phyloP scores from a whole-genome alignment of 139 green algal species.

The Chlorella sp. region DNA sequence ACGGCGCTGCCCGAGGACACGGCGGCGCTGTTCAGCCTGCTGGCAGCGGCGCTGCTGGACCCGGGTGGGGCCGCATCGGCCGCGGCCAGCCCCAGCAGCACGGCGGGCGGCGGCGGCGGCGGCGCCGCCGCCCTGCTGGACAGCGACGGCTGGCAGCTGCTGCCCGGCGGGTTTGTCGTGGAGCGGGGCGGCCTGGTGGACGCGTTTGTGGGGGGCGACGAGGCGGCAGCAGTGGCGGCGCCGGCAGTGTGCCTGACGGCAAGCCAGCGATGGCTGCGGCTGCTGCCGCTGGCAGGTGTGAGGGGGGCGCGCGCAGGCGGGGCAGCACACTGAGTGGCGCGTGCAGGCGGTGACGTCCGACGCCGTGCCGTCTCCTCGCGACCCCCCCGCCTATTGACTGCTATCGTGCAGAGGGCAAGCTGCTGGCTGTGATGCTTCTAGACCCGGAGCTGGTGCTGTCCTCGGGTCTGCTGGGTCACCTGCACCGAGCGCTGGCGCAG shows the following conservation, averaged over 20 bases:
- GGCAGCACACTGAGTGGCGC: background rate
- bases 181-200: slow-evolving; percentile 10
- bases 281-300: background rate
- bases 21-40: slow-evolving; percentile 18
- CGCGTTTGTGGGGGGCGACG: background rate
- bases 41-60: slow-evolving; percentile 31
- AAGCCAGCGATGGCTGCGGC: background rate
- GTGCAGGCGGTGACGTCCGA: background rate
- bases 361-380: background rate
- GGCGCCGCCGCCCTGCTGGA: slow-evolving; percentile 8
- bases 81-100: slow-evolving; percentile 2
- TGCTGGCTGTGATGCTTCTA: slow-evolving; percentile 22
- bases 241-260: background rate
- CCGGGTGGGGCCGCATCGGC: too few species aligned
- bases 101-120: background rate
- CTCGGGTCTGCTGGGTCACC: background rate
- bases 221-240: background rate
- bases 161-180: slow-evolving; percentile 38
- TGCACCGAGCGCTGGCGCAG: slow-evolving; percentile 3
- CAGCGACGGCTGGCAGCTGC: slow-evolving; percentile 24
- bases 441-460: background rate
- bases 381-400: slow-evolving; percentile 6
- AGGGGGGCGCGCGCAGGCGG: background rate
- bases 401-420: slow-evolving; percentile 23
- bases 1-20: slow-evolving; percentile 32